Evolutionary conservation across 2,329 filamentous ascomycete species (phyloP).

Genomic region (Penicillium olsonii): DNA sequence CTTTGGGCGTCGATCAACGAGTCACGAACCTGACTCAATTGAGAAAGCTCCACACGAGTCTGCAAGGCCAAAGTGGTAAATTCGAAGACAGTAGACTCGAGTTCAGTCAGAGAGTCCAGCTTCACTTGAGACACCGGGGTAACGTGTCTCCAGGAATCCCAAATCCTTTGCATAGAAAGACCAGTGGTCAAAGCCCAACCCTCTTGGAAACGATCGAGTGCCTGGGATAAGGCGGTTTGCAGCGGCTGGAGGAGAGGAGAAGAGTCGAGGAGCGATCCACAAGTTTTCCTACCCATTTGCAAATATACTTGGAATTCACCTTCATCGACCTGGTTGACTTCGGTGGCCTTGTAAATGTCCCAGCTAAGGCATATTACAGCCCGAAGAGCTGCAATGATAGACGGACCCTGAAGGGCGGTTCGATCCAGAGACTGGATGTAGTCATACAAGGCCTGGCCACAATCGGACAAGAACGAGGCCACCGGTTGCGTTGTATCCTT

Average conservation of each 20-base stretch:
- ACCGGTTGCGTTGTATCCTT: conserved; percentile 46
- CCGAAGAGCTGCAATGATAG: conserved; percentile 28
- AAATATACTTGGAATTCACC: conserved; percentile 58
- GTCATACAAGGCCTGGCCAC: conserved; percentile 38
- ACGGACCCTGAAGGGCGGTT: conserved; percentile 25
- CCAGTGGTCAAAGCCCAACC: conserved; percentile 75
- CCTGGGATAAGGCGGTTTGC: conserved; percentile 28
- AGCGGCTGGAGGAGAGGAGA: conserved; percentile 29
- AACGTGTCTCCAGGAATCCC: conserved; percentile 69
- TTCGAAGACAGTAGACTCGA: conserved; percentile 38
- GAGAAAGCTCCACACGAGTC: conserved; percentile 37
- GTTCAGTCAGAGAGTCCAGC: conserved; percentile 35
- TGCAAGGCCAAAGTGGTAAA: conserved; percentile 41
- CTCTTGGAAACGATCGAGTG: conserved; percentile 61
- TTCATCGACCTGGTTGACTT: conserved; percentile 50
- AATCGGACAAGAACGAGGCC: conserved; percentile 40
- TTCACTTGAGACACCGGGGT: conserved; percentile 45
- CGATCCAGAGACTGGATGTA: conserved; percentile 34
- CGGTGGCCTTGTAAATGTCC: conserved; percentile 50
- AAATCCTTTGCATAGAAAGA: conserved; percentile 76
- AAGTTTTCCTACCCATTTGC: conserved; percentile 39
- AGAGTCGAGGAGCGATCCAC: conserved; percentile 34
- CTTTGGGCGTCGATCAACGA: conserved; percentile 43
- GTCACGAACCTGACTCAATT: conserved; percentile 37
- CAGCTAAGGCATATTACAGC: conserved; percentile 49